phyloP scores from a whole-genome alignment of 2,329 filamentous ascomycete genomes.

The Fragosphaeria purpurea region DNA sequence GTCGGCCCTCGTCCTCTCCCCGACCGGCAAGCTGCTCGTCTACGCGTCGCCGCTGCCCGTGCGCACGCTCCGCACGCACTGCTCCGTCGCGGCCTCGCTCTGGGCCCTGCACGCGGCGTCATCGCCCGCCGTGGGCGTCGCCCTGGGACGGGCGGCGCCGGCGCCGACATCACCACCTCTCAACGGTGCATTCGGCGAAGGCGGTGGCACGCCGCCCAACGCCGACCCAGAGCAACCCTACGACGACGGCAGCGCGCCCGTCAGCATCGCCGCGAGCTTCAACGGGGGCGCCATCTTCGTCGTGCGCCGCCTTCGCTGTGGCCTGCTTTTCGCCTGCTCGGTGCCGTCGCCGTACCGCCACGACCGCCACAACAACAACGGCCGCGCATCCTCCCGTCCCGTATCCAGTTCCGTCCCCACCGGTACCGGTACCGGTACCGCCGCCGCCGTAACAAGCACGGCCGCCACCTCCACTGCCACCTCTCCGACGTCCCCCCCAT shows the following conservation, averaged over 20 bases:
- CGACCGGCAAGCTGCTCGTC: conserved; percentile 53
- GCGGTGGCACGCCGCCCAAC: conserved; percentile 13
- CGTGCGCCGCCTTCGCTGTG: conserved; percentile 46
- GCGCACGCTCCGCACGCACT: conserved; percentile 49
- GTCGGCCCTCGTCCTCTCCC: conserved; percentile 49
- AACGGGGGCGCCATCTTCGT: conserved; percentile 41
- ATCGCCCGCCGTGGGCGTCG: conserved; percentile 23
- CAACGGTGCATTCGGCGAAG: background rate
- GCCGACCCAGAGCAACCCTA: conserved; percentile 14
- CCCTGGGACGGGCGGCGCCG: conserved; percentile 11
- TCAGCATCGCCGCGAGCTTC: conserved; percentile 46
- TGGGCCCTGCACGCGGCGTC: conserved; percentile 46
- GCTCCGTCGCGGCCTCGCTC: conserved; percentile 53
- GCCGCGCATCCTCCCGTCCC: no score
- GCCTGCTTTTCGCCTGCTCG: conserved; percentile 52
- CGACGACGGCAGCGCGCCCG: conserved; percentile 11
- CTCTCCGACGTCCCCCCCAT: background rate
- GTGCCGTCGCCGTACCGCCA: conserved; percentile 28
- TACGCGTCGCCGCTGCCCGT: conserved; percentile 48
- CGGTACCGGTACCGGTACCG: background rate
- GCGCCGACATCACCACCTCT: conserved; percentile 8
- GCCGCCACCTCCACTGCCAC: background rate
- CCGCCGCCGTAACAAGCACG: background rate
- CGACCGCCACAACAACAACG: background rate
- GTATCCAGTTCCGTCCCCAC: background rate